Evolutionary conservation across 495 filamentous ascomycete species (phyloP).

Genomic region (Penicillium arizonense): DNA sequence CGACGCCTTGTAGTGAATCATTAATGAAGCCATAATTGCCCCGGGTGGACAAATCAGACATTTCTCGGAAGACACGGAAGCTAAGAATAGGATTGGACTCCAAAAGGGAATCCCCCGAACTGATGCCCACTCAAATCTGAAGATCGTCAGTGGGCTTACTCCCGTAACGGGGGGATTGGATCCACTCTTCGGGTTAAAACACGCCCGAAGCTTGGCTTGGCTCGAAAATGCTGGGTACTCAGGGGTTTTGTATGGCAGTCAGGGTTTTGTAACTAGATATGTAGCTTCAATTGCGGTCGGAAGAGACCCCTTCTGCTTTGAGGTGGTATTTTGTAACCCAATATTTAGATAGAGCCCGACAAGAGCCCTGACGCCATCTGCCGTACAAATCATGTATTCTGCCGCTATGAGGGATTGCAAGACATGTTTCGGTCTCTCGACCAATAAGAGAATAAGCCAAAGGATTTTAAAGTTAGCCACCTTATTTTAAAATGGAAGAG

Average conservation of each 20-base stretch:
- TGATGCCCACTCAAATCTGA: neutral
- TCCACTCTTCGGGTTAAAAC: conserved; percentile 2
- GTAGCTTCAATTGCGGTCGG: neutral
- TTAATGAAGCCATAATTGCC: neutral
- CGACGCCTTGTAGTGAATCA: too few relatives aligned
- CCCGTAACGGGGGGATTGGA: neutral
- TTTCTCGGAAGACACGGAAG: neutral
- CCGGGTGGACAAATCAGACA: neutral
- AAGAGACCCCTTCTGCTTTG: neutral
- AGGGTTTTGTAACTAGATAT: neutral
- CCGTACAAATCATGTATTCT: neutral
- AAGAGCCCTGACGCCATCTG: neutral
- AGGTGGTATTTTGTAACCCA: neutral
- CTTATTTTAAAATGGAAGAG: conserved; percentile 3
- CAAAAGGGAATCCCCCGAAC: neutral
- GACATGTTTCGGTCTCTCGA: conserved; percentile 16
- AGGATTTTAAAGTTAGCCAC: neutral
- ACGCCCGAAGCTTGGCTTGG: neutral
- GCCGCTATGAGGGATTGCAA: conserved; percentile 2
- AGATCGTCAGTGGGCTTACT: conserved; percentile 8
- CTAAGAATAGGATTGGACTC: neutral
- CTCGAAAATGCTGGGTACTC: neutral
- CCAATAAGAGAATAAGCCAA: neutral
- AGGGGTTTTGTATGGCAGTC: neutral
- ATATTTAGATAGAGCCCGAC: neutral